These are phyloP conservation scores for Pseudogymnoascus sp. DNA, from an alignment of 2,329 filamentous ascomycete genomes.

Conservation along the genomic window DNA sequence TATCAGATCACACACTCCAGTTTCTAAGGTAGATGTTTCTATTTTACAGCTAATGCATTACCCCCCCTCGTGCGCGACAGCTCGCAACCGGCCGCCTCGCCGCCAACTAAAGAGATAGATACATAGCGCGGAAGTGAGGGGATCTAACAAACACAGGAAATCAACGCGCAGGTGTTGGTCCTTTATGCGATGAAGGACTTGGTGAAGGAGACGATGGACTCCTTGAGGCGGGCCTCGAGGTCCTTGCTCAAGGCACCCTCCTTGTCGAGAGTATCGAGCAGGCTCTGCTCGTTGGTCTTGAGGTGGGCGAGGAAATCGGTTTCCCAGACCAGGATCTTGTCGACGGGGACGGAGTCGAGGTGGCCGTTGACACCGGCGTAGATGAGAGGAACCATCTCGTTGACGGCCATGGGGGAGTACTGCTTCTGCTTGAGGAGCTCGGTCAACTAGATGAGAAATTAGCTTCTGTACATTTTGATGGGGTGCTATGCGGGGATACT, in stretches of 20 bases:
- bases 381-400: slow-evolving; percentile 99
- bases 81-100: slow-evolving; percentile 6
- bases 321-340: slow-evolving; percentile 92
- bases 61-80: slow-evolving; percentile 7
- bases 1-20: slow-evolving; percentile 7
- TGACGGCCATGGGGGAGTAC: slow-evolving; percentile 96
- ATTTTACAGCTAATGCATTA: slow-evolving; percentile 11
- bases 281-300: slow-evolving; percentile 78
- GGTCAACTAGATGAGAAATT: slow-evolving; percentile 51
- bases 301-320: slow-evolving; percentile 87
- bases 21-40: slow-evolving; percentile 10
- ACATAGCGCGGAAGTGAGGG: slow-evolving; percentile 8
- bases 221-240: slow-evolving; percentile 72
- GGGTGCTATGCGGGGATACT: slow-evolving; percentile 34
- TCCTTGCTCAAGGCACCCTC: slow-evolving; percentile 96
- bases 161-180: slow-evolving; percentile 10
- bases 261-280: slow-evolving; percentile 83
- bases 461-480: slow-evolving; percentile 10
- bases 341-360: slow-evolving; percentile 81
- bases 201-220: slow-evolving; percentile 72
- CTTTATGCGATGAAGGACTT: slow-evolving; percentile 67
- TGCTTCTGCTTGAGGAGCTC: slow-evolving; percentile 99
- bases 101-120: slow-evolving; percentile 8
- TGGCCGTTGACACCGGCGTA: slow-evolving; percentile 98
- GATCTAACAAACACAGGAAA: slow-evolving; percentile 9